Evolutionary conservation across 495 filamentous ascomycete species (phyloP), one percentile per base, ranked within the genome.

Genomic region (Collariella sp.): DNA sequence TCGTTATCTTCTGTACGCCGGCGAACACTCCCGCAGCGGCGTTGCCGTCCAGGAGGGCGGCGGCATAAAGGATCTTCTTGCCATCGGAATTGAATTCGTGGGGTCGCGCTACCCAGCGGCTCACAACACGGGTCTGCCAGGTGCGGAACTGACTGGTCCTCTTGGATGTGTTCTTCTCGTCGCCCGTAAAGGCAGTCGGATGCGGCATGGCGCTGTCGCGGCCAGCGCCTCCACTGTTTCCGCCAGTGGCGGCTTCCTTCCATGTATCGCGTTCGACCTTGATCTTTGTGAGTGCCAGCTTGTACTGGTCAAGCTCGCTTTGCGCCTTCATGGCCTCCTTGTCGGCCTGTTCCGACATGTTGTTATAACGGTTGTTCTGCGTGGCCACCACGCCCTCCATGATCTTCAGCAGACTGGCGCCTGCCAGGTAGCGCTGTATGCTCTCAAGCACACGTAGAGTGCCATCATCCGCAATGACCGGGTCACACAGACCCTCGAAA

Each of bases 1-100:
- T 38, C 75, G n/a, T 43, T 1, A 43, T 19, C 20, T 24, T 43
- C 41, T 43, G 7, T 0, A 43, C 7, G 10, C 41, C 41, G 20
- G 20, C 3, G 11, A 15, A 2, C 1, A 24, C 20, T 0, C 20
- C 20, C 7, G 3, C 20, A 3, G 19, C 2, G 11, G 41, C 41
- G 2, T 3, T 13, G 22, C 41, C 41, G 12, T 15, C 20, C 20
- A 43, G 11, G 5, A 43, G 20, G 11, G 41, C 19, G 2, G 19
- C 9, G 20, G 41, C 41, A 6, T 43, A 43, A 0, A 24, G 3
- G 9, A 43, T 24, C 41, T 43, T 43, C 9, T 9, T 24, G 9
- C 20, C 2, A 3, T 43, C 20, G 20, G 7, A 3, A 12, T 15
- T 15, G n/a, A 43, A 43, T 15, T 43, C 20, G 1, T 15, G 5